Conservation (phyloP, 495 filamentous ascomycete genomes). For the Penicillium cinerascens region DNA sequence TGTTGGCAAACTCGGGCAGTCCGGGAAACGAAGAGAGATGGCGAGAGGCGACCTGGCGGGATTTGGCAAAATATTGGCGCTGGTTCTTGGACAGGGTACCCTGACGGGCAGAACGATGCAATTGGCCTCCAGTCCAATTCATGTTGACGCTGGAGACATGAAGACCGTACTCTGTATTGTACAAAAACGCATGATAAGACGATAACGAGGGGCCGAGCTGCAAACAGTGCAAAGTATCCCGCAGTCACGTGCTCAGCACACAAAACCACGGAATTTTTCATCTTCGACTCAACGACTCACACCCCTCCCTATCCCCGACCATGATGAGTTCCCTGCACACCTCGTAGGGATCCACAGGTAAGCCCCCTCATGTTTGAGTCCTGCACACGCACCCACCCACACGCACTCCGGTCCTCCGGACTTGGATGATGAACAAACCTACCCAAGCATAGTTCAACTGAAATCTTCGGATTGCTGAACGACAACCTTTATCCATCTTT, state of each 20-base stretch:
- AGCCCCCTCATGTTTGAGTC: slow-evolving; percentile 1
- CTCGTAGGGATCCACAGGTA: slow-evolving; percentile 3
- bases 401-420: background rate
- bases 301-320: background rate
- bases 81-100: slow-evolving; percentile 22
- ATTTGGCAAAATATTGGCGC: slow-evolving; percentile 29
- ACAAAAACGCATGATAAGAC: too few species aligned
- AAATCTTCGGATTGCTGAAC: slow-evolving; percentile 48
- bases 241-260: slow-evolving; percentile 18
- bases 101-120: slow-evolving; percentile 33
- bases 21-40: slow-evolving; percentile 10
- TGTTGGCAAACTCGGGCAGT: slow-evolving; percentile 7
- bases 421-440: slow-evolving; percentile 45
- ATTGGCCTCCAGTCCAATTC: slow-evolving; percentile 48
- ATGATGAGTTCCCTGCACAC: background rate
- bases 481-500: slow-evolving; percentile 50
- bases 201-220: background rate
- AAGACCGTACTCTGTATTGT: too few species aligned
- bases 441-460: slow-evolving; percentile 52
- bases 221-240: slow-evolving; percentile 21
- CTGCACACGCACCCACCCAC: background rate
- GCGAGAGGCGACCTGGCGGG: slow-evolving; percentile 11
- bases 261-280: slow-evolving; percentile 7
- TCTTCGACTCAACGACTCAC: slow-evolving; percentile 2
- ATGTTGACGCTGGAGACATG: slow-evolving; percentile 13